phyloP scores from a whole-genome alignment of 371 early-diverging fungal species.

The Syncephalis fuscata region DNA sequence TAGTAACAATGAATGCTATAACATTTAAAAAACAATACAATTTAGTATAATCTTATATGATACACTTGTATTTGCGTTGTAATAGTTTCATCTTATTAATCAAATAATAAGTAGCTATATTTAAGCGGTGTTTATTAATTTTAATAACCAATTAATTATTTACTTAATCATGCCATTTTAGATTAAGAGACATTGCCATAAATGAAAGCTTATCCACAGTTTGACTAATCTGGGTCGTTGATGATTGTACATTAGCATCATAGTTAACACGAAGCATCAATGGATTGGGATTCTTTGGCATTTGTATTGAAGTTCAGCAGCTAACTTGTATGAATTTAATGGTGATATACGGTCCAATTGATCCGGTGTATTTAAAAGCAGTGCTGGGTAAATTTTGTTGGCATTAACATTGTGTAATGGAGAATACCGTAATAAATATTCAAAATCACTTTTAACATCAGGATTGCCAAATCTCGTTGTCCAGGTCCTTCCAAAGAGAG shows the following conservation, averaged over 20 bases:
- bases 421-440: conserved; percentile 24
- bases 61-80: no score
- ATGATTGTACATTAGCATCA: conserved; percentile 41
- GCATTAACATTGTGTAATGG: conserved; percentile 40
- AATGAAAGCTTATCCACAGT: conserved; percentile 32
- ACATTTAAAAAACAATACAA: no score
- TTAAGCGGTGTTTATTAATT: no score
- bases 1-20: no score
- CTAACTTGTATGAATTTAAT: conserved; percentile 35
- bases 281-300: conserved; percentile 23
- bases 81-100: no score
- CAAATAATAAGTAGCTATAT: no score
- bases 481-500: conserved; percentile 33
- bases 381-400: conserved; percentile 21
- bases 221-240: conserved; percentile 20
- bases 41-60: no score
- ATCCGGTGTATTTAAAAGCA: conserved; percentile 18
- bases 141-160: no score
- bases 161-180: conserved; percentile 11
- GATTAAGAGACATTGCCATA: conserved; percentile 17
- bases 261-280: conserved; percentile 35
- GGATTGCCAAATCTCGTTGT: conserved; percentile 27
- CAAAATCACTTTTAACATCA: conserved; percentile 22
- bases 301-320: conserved; percentile 36
- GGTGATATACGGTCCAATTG: conserved; percentile 31